Evolutionary conservation across 2,329 filamentous ascomycete species (phyloP).

Genomic region (Aspergillus felis): DNA sequence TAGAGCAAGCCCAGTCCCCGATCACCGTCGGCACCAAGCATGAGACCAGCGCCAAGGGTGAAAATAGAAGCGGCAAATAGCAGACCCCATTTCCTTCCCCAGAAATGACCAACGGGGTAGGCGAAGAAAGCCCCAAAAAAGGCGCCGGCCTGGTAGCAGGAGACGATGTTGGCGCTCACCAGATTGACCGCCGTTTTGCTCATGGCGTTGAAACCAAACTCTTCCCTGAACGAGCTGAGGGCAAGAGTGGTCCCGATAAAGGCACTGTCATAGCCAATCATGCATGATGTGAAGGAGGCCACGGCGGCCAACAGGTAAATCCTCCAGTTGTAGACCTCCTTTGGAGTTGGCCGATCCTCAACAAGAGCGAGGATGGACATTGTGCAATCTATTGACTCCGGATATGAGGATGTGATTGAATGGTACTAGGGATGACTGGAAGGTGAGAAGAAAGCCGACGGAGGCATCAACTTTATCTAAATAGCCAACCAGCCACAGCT

Average conservation of each 20-base stretch:
- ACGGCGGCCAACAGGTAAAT: constrained; percentile 54
- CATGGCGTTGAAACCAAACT: constrained; percentile 62
- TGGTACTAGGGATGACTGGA: too few species aligned
- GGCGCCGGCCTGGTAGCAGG: constrained; percentile 75
- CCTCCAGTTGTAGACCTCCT: constrained; percentile 58
- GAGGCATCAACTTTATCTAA: constrained; percentile 9
- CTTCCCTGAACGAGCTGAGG: constrained; percentile 63
- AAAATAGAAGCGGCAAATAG: constrained; percentile 61
- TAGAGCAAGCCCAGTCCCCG: constrained; percentile 61
- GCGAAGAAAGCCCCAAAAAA: constrained; percentile 75
- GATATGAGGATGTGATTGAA: too few species aligned
- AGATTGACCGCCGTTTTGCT: constrained; percentile 48
- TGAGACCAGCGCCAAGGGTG: constrained; percentile 66
- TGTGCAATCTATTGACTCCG: constrained; percentile 4
- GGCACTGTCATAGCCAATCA: constrained; percentile 64
- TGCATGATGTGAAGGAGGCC: constrained; percentile 55
- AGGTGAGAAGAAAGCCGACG: neutral
- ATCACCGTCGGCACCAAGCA: constrained; percentile 61
- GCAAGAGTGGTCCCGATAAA: constrained; percentile 76
- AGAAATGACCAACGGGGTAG: constrained; percentile 62
- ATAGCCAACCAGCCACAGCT: constrained; percentile 14
- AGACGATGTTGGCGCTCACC: constrained; percentile 72
- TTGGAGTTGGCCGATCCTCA: constrained; percentile 52
- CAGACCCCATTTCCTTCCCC: constrained; percentile 64
- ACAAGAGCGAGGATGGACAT: constrained; percentile 41